Evolutionary conservation across 352 stramenopile genomes (phyloP).

Genomic region (Phytopythium helicoides): DNA sequence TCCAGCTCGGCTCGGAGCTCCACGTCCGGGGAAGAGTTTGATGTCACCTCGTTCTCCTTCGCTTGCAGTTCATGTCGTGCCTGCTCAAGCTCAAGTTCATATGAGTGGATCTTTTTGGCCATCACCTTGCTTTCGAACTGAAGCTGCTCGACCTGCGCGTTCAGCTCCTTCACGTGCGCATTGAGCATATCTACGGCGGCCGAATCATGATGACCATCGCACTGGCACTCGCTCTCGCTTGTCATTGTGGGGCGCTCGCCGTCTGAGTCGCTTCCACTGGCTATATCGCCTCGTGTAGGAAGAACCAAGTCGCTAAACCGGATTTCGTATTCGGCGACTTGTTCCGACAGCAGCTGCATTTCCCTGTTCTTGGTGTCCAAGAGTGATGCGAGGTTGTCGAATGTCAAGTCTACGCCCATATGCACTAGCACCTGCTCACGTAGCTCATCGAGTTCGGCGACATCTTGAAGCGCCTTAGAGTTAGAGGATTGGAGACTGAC

Average conservation of each 20-base stretch:
- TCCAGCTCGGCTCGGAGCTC: constrained; percentile 22
- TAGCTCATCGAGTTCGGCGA: constrained; percentile 31
- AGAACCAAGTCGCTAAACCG: constrained; percentile 2
- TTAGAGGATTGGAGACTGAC: constrained; percentile 17
- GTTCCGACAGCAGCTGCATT: constrained; percentile 35
- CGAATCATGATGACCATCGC: background rate
- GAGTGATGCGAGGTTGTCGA: constrained; percentile 41
- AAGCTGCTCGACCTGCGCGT: constrained; percentile 4
- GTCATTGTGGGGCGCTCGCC: constrained; percentile 2
- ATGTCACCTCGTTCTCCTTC: background rate
- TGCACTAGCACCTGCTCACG: constrained; percentile 37
- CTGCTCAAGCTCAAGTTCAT: background rate
- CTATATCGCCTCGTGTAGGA: background rate
- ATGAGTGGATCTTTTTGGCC: background rate
- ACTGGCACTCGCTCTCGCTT: constrained; percentile 8
- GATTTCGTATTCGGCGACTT: constrained; percentile 14
- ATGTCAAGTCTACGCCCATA: constrained; percentile 37
- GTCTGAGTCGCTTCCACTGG: constrained; percentile 1
- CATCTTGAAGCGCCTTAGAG: constrained; percentile 18
- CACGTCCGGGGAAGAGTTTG: constrained; percentile 3
- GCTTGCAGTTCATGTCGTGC: background rate
- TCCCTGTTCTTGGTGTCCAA: constrained; percentile 49
- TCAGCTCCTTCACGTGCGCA: constrained; percentile 8
- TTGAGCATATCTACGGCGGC: constrained; percentile 4
- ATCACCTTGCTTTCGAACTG: constrained; percentile 7